A percentile compares a stretch with the other conserved stretches of the same genome.
Conservation (phyloP, 129 eudicot genomes). For the sunflower (Helianthus annuus) region DNA sequence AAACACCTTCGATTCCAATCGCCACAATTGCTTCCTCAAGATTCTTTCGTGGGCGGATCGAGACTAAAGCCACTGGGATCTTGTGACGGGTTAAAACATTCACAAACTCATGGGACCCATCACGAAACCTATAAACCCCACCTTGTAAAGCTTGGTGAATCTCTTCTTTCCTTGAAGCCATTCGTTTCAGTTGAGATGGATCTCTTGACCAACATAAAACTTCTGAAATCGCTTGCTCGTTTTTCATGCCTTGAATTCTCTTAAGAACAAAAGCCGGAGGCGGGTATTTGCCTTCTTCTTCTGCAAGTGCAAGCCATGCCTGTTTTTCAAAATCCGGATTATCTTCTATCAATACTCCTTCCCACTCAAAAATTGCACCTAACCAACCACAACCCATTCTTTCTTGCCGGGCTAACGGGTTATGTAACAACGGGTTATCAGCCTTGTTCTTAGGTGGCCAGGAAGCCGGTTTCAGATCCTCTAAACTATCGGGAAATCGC, state of each 20-base stretch:
- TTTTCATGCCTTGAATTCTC: constrained; percentile 89
- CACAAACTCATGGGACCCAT: constrained; percentile 75
- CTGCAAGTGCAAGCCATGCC: constrained; percentile 72
- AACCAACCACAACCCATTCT: constrained; percentile 96
- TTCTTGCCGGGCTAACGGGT: constrained; percentile 80
- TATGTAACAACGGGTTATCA: constrained; percentile 61
- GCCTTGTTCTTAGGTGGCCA: constrained; percentile 86
- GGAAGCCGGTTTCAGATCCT: constrained; percentile 44
- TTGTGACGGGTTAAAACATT: constrained; percentile 56
- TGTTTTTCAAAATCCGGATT: constrained; percentile 83
- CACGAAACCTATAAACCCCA: constrained; percentile 60
- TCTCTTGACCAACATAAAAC: constrained; percentile 94
- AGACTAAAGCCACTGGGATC: constrained; percentile 83
- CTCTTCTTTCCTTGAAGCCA: constrained; percentile 74
- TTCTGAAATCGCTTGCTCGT: constrained; percentile 86
- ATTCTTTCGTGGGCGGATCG: constrained; percentile 69
- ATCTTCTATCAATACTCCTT: constrained; percentile 78
- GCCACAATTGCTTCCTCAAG: constrained; percentile 59
- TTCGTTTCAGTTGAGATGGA: constrained; percentile 50
- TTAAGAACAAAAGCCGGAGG: constrained; percentile 59
- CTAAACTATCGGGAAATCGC: constrained; percentile 35
- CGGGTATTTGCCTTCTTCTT: constrained; percentile 78
- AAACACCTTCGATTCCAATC: constrained; percentile 74
- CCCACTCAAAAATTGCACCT: constrained; percentile 93
- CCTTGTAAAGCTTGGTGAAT: constrained; percentile 71